A percentile compares a stretch with the other conserved stretches of the same genome.
Evolutionary conservation across 108 stramenopile species (phyloP).

Genomic region (Cyclotella kingstonii): DNA sequence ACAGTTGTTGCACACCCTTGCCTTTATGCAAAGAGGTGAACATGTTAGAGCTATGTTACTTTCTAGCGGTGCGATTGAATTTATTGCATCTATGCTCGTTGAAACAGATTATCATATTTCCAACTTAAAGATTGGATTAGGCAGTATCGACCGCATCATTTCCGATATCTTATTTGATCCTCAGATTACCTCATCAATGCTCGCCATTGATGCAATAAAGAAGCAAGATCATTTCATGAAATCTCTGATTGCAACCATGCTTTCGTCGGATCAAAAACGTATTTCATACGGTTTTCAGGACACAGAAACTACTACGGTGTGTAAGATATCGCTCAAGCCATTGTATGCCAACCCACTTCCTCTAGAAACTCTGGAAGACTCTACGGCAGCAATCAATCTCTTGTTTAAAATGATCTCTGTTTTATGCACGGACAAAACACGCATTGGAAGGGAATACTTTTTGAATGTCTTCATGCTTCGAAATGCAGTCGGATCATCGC

Average conservation of each 20-base stretch:
- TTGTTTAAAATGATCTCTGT: constrained; percentile 53
- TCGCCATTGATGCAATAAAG: not conserved
- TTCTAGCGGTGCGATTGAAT: constrained; percentile 9
- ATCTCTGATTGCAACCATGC: constrained; percentile 50
- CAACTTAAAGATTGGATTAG: not conserved
- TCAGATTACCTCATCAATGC: not conserved
- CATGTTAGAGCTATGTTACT: not conserved
- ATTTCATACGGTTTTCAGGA: constrained; percentile 40
- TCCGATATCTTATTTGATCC: not conserved
- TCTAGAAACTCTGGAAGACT: constrained; percentile 27
- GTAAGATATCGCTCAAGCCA: constrained; percentile 23
- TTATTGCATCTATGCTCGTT: constrained; percentile 9
- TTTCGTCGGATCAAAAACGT: not conserved
- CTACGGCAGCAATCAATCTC: constrained; percentile 41
- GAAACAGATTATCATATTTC: no score
- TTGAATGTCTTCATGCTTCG: constrained; percentile 49
- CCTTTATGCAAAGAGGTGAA: not conserved
- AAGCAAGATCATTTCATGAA: not conserved
- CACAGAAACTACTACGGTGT: constrained; percentile 8
- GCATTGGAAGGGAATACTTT: constrained; percentile 31
- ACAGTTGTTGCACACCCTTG: constrained; percentile 55
- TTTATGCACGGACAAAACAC: constrained; percentile 4
- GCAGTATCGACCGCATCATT: not conserved
- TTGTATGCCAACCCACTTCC: constrained; percentile 57
- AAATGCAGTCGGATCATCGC: constrained; percentile 20